Base-by-base conservation (phyloP, 2,329 filamentous ascomycete species). In the Xylariaceae sp. region DNA sequence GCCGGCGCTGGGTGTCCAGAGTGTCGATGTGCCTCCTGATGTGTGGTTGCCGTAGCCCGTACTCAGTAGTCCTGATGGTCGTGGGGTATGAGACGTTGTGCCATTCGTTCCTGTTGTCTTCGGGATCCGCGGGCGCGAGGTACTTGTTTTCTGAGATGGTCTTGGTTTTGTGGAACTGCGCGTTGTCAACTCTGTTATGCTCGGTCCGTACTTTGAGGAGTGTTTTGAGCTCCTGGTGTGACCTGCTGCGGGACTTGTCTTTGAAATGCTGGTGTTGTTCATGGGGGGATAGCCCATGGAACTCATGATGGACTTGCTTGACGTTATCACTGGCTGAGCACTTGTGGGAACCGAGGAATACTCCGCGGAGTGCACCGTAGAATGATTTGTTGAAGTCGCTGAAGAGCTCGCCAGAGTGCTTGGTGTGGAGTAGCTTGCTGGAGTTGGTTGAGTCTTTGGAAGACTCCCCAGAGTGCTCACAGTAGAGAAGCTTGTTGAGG, bases 31-130 rank as follows among this genome's bases (percentile, higher is more conserved):
- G 5, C 45, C 50, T 29, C 42, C 47, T 22, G 52, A 47, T 2
- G 36, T 48, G 21, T 19, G 6, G 21, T 41, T 39, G 16, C 43
- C 44, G 34, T 13, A 9, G 30, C 53, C 47, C n/a, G 53, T 21
- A 9, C 40, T 34, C 5, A 50, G 15, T 4, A 36, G 5, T 13
- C 52, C 57, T 13, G 57, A 51, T n/a, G 55, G 45, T 40, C 37
- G 44, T 15, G 37, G 40, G 8, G 42, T 32, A 0, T 26, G 18
- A 5, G 34, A 13, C 15, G 56, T 56, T 2, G 40, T 37, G n/a
- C 26, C 19, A 12, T 47, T 22, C 29, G 39, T 21, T 29, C 34
- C 53, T 18, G 47, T 44, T 10, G 30, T 32, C 32, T 39, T 50
- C 4, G 49, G 42, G 29, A 13, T 22, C 2, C 26, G 40, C n/a